A percentile compares a stretch with the other conserved stretches of the same genome.
Conservation (phyloP, 2,329 filamentous ascomycete genomes). For the Colletotrichum tofieldiae region DNA sequence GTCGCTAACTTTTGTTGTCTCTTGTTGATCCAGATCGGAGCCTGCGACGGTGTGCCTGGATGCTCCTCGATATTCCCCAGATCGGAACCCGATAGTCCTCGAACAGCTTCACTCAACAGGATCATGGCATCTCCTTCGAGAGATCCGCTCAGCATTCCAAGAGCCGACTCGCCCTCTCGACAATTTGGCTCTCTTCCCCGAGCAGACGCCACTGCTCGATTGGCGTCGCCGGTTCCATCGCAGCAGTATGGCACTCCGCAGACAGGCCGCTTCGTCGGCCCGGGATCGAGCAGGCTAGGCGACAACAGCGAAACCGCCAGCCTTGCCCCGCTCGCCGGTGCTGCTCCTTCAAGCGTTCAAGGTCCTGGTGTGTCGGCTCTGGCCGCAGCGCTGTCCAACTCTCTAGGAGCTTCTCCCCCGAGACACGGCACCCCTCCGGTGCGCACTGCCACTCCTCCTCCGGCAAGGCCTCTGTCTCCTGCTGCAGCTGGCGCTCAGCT, state of each 20-base stretch:
- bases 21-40: constrained; percentile 38
- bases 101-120: constrained; percentile 18
- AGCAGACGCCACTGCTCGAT: constrained; percentile 73
- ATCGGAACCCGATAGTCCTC: constrained; percentile 20
- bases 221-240: constrained; percentile 70
- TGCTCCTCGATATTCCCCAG: constrained; percentile 25
- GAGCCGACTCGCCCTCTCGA: constrained; percentile 53
- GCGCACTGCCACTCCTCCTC: constrained; percentile 69
- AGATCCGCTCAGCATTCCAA: constrained; percentile 54
- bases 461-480: constrained; percentile 55
- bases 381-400: constrained; percentile 87
- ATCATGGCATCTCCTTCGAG: constrained; percentile 58
- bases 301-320: constrained; percentile 62
- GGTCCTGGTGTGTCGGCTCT: constrained; percentile 91
- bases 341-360: constrained; percentile 72
- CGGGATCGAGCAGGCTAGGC: constrained; percentile 38
- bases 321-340: constrained; percentile 76
- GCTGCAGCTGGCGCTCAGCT: constrained; percentile 61
- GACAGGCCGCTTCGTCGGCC: constrained; percentile 64
- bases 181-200: constrained; percentile 65
- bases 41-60: constrained; percentile 37
- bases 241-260: constrained; percentile 54
- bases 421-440: constrained; percentile 77
- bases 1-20: constrained; percentile 39
- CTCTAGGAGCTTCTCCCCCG: constrained; percentile 78